These are phyloP conservation scores for Puccinellia tenuiflora DNA, from an alignment of 176 grass and related monocot species.

Conservation along the genomic window DNA sequence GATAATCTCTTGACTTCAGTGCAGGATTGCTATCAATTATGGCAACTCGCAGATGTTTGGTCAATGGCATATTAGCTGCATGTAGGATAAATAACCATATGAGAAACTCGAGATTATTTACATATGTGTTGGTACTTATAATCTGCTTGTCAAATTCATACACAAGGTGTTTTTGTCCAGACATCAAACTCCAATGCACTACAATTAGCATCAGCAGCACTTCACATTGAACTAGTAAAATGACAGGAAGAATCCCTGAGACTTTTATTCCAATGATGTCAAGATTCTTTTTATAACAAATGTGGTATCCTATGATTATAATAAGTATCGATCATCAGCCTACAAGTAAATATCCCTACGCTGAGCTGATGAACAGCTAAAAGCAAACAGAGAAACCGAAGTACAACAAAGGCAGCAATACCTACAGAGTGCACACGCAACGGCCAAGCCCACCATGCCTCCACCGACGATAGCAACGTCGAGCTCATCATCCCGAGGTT, in stretches of 20 bases:
- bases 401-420: constrained; percentile 38
- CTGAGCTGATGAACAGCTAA: neutral
- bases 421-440: constrained; percentile 91
- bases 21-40: constrained; percentile 78
- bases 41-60: constrained; percentile 65
- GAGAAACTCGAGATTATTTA: neutral
- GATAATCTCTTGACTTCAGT: constrained; percentile 50
- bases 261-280: no score
- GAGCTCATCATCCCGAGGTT: constrained; percentile 24
- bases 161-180: constrained; percentile 33
- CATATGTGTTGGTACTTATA: neutral
- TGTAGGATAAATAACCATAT: constrained; percentile 12
- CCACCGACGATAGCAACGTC: constrained; percentile 90
- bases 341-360: neutral
- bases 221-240: neutral
- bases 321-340: neutral
- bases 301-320: neutral
- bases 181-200: neutral
- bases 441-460: constrained; percentile 87
- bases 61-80: constrained; percentile 65
- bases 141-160: neutral
- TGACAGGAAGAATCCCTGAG: neutral
- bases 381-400: neutral
- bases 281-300: neutral
- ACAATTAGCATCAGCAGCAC: neutral